Base-by-base conservation (phyloP, 257 asterid genomes). In the Verbena officinalis region DNA sequence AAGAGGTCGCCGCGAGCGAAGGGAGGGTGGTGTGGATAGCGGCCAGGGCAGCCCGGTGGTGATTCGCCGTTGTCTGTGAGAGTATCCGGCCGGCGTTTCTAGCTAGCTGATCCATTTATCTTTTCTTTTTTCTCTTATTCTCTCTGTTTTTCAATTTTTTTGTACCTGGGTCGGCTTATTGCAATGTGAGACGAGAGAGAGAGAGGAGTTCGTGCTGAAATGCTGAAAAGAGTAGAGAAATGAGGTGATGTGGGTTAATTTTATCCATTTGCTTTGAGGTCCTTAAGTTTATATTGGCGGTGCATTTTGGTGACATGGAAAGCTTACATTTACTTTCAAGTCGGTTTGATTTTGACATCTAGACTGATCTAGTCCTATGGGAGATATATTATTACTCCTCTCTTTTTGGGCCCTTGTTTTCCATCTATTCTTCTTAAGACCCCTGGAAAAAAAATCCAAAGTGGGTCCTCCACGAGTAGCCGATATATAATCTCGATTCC, bases 1-100 rank as follows among this genome's bases (percentile, higher is more conserved):
- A 54, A 16, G 81, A 71, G 14, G 86, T 75, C 9, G 80, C 74
- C 55, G 83, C 72, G 45, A 87, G 77, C 2, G 88, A 66, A n/a
- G 96, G 96, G 11, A 83, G 62, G 59, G 91, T 81, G 52, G 98
- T 89, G 83, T 93, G 96, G 68, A 93, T 82, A 31, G 90, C 71
- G 20, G 95, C 96, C 22, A 85, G 55, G 34, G 85, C 84, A 49
- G 89, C 69, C 30, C 90, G 79, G 72, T 82, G 86, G 73, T 73
- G 75, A 27, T 55, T 62, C 86, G 86, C 65, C 53, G 89, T 23
- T 75, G 88, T 78, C 7, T 60, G 79, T 60, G 76, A 68, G 27
- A 86, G 69, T 2, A 75, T 2, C 20, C 84, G 83, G 43, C 79
- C 81, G 16, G 92, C 96, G 81, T 77, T 84, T 60, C 86, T 77